Percentiles rank a stretch among this genome's conserved stretches.
Conservation (phyloP, 164 flowering plant genomes). For the Umbellularia californica region DNA sequence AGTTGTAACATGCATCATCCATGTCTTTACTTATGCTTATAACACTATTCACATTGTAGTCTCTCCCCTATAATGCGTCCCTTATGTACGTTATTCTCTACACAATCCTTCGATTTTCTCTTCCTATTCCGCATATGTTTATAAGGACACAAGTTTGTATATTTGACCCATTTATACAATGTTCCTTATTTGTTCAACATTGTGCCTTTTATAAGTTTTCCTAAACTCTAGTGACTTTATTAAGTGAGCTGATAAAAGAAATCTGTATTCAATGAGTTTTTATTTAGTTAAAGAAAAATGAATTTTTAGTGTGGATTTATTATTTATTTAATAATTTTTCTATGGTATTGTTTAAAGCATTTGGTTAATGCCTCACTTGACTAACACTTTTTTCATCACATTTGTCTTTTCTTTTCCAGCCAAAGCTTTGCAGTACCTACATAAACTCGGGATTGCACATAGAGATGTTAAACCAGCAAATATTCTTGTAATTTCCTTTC, state of each 20-base stretch:
- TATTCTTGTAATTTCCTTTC: slow-evolving; percentile 63
- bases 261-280: background rate
- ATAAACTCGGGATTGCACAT: slow-evolving; percentile 79
- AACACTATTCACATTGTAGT: background rate
- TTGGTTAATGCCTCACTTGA: background rate
- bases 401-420: slow-evolving; percentile 37
- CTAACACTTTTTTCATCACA: background rate
- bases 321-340: background rate
- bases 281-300: background rate
- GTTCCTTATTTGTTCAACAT: background rate
- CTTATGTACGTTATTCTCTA: background rate
- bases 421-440: slow-evolving; percentile 78
- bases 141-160: background rate
- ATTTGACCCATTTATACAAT: background rate
- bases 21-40: background rate
- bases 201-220: background rate
- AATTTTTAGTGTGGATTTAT: background rate
- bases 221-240: no score
- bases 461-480: slow-evolving; percentile 98
- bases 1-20: background rate
- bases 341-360: background rate
- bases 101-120: background rate
- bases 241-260: no score
- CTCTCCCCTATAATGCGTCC: background rate
- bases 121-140: background rate